Evolutionary conservation across 1,139 yeast genomes (phyloP), one percentile per base, ranked within the genome.

Genomic region (Sugiyamaella pinicola): DNA sequence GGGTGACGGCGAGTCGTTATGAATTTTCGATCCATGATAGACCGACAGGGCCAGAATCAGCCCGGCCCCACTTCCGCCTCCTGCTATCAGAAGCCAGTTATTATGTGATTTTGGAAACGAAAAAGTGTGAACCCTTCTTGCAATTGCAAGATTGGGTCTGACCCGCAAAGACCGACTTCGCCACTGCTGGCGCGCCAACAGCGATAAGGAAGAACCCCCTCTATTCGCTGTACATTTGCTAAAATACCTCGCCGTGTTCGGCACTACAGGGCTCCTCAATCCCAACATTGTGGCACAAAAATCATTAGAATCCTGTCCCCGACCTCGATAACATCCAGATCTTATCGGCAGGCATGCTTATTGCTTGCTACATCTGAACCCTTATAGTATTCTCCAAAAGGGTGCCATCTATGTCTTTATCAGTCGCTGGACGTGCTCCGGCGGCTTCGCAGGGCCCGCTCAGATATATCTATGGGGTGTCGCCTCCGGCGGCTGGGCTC

Each of bases 241-340:
- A 31, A 4, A 8, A 31, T 13, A 31, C n/a, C 15, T 18, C 18
- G 37, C 37, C 46, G 26, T 17, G 13, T 15, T 8, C 8, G 34
- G 28, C 37, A 42, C 15, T 4, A 22, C 18, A 12, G 46, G 37
- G 18, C 17, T 10, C 19, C 28, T 42, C 46, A 29, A 42, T 18
- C 46, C 46, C 37, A 42, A 15, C 46, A 42, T 42, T 17, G 8
- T 18, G 37, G 26, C 46, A 31, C 33, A 2, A 40, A 26, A 26
- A 10, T 33, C 37, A 33, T 33, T 13, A 3, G 17, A 31, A 31
- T 24, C 28, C 28, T 9, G 28, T 6, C 10, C 31, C 31, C 3
- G 12, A 9, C 31, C 12, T 7, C 31, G 12, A 26, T n/a, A 3
- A 24, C 28, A 6, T 24, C 28, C 28, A 24, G 9, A 10, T 26